Base-by-base conservation (phyloP, 192 early-diverging fungal genomes). In the Coemansia sp. region DNA sequence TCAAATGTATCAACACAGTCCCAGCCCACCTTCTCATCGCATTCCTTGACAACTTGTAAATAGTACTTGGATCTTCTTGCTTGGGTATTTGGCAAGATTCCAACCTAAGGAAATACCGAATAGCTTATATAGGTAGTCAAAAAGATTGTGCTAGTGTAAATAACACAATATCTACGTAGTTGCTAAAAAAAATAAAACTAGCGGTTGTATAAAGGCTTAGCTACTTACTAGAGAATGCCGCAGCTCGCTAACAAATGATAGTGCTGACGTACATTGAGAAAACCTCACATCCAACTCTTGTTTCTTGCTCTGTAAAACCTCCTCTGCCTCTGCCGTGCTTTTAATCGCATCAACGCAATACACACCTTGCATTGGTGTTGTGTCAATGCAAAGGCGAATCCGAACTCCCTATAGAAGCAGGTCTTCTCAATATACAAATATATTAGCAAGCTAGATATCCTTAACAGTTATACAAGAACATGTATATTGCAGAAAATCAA, bases 231-330 rank as follows among this genome's bases (percentile, higher is more conserved):
- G 30, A 1, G 68, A 51, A 51, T 80, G 50, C 22, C 66, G 64
- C 32, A 80, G 44, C 27, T 80, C 77, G n/a, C 56, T 60, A 30
- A 71, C 68, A 73, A 80, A 80, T 2, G 77, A 67, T 27, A 80
- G 27, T 2, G 67, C 61, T 3, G 65, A 67, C 24, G 77, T 67
- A 23, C 77, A 80, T 27, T 80, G 77, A n/a, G 51, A 67, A 32
- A 74, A 74, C 18, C 77, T 61, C 4, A 22, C 41, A 60, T 74
- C 53, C 27, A 80, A 56, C 4, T 70, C 68, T 1, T 54, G 21
- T n/a, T 31, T 47, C 24, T 61, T 71, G 26, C 53, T 54, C 14
- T 31, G 26, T 5, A 80, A 22, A 21, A 57, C 41, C 16, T 38
- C 56, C 21, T 62, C 57, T 0, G 74, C 54, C 5, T 71, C 77